Evolutionary conservation across 768 basidiomycete species (phyloP), one percentile per base, ranked within the genome.

Genomic region (Lactarius sanguifluus): DNA sequence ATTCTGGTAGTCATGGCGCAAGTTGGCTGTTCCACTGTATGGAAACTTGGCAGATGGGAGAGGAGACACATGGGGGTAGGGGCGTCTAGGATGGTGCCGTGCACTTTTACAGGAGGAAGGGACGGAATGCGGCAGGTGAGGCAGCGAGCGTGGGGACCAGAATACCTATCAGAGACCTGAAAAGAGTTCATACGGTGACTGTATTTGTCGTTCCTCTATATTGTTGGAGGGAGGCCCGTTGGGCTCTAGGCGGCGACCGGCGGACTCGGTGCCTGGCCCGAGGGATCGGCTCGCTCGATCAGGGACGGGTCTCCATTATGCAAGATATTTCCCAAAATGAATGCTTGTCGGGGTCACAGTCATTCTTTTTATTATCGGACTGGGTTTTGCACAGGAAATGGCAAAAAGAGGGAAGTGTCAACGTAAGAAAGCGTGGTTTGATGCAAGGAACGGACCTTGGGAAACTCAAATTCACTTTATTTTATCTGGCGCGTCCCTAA

Each of bases 221-320:
- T 43, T 61, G 57, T 47, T n/a, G 23, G 15, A n/a, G n/a, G 45
- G 45, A 23, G 45, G 47, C 47, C 47, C 23, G 47, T 20, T 25
- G 36, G 25, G 9, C 18, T 32, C 32, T 54, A 36, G 52, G 62
- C 20, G 55, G 18, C 8, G n/a, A 3, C 28, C n/a, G n/a, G n/a
- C n/a, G n/a, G 28, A 56, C 66, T 63, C 66, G 66, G 66, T 67
- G 66, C 66, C 66, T 67, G 62, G 32, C 2, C 66, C 66, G 54
- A 64, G 0, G 16, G 18, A 23, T 60, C 58, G 62, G 66, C 58
- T 52, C 23, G 45, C 40, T 59, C 58, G 66, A 67, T 67, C 66
- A 67, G 66, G 66, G 7, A 67, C 66, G 15, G 18, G 23, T 5
- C 16, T 13, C 34, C 25, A 54, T 40, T 5, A 20, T 28, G 16